Percentiles rank a stretch among this genome's conserved stretches.
Conservation (phyloP, 768 basidiomycete genomes). For the Lactarius vividus region DNA sequence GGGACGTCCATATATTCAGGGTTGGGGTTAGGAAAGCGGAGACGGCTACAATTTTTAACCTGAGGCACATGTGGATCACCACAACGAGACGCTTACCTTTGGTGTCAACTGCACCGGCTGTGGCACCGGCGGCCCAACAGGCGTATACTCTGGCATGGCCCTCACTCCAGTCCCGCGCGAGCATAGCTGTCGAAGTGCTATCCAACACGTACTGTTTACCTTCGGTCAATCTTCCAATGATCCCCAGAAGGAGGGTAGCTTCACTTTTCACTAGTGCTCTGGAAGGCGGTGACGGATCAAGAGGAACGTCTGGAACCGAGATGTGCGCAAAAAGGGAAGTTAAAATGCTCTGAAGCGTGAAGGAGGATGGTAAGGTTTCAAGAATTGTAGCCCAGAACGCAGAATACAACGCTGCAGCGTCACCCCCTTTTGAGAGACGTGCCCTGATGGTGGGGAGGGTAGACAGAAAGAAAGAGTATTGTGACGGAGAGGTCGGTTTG, state of each 20-base stretch:
- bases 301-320: constrained; percentile 31
- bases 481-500: constrained; percentile 50
- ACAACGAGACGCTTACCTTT: constrained; percentile 31
- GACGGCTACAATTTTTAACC: constrained; percentile 36
- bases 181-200: constrained; percentile 44
- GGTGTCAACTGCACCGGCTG: constrained; percentile 36
- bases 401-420: constrained; percentile 40
- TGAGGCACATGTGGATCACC: not conserved
- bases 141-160: constrained; percentile 60
- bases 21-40: constrained; percentile 49
- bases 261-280: constrained; percentile 53
- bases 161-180: constrained; percentile 59
- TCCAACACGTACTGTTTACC: constrained; percentile 53
- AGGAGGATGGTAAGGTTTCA: constrained; percentile 46
- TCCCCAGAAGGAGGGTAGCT: constrained; percentile 45
- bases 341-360: constrained; percentile 56
- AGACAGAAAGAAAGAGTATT: constrained; percentile 66
- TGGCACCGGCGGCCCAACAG: constrained; percentile 61
- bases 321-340: constrained; percentile 57
- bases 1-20: constrained; percentile 68
- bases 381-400: constrained; percentile 49
- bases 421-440: constrained; percentile 34
- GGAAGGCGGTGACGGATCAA: constrained; percentile 35
- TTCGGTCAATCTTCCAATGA: constrained; percentile 53
- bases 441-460: constrained; percentile 49